Evolutionary conservation across 768 basidiomycete species (phyloP).

Genomic region (Calocybe cyanea): DNA sequence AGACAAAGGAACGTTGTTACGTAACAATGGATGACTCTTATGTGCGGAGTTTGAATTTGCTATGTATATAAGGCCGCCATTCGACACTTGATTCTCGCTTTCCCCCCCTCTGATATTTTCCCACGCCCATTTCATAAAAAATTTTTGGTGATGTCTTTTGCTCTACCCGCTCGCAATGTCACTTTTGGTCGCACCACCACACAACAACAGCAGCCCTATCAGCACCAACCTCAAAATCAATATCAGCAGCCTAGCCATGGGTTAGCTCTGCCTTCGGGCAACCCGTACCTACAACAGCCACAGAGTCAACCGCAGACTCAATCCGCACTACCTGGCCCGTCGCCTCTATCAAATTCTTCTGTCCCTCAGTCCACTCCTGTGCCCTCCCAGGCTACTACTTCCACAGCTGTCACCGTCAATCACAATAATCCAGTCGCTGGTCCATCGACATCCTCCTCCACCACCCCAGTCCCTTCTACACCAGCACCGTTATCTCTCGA

Average conservation of each 20-base stretch:
- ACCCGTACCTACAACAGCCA: constrained; percentile 36
- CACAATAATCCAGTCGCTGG: constrained; percentile 47
- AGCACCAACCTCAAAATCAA: constrained; percentile 38
- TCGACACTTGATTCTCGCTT: constrained; percentile 25
- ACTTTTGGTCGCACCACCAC: constrained; percentile 65
- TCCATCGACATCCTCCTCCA: constrained; percentile 51
- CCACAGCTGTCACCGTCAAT: constrained; percentile 23
- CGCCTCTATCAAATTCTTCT: constrained; percentile 55
- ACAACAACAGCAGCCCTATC: constrained; percentile 35
- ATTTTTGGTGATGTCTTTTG: constrained; percentile 49
- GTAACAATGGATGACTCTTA: constrained; percentile 37
- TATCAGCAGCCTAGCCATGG: constrained; percentile 41
- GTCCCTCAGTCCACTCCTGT: constrained; percentile 27
- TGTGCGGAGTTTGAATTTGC: constrained; percentile 42
- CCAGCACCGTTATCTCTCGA: constrained; percentile 77
- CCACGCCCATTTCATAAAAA: constrained; percentile 35
- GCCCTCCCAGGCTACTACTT: constrained; percentile 26
- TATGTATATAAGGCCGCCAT: constrained; percentile 40
- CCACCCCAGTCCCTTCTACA: constrained; percentile 56
- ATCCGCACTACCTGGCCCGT: constrained; percentile 49
- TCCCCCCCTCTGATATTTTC: constrained; percentile 36
- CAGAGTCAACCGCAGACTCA: constrained; percentile 15
- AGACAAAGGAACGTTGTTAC: constrained; percentile 38
- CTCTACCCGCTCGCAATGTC: constrained; percentile 74
- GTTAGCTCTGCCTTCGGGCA: constrained; percentile 58